Evolutionary conservation across 177 flowering plant species (phyloP).

Genomic region (Vitis hybrid): DNA sequence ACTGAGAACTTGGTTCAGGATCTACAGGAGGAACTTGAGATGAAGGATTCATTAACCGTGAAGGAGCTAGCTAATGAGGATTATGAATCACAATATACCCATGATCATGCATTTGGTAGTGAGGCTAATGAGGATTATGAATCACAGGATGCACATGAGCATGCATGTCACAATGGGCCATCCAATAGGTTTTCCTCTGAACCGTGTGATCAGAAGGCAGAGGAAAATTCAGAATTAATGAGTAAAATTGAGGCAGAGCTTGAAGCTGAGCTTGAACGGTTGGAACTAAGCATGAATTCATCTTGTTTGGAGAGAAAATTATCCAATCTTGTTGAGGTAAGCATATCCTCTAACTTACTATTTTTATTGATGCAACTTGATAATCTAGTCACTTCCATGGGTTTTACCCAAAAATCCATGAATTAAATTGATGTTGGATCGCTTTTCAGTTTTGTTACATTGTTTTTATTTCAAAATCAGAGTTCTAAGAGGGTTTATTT

Average conservation of each 20-base stretch:
- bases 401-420: neutral
- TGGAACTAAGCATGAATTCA: conserved; percentile 62
- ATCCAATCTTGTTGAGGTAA: conserved; percentile 57
- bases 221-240: conserved; percentile 41
- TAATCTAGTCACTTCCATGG: conserved; percentile 2
- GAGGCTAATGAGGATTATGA: conserved; percentile 28
- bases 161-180: conserved; percentile 11
- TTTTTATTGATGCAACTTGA: neutral
- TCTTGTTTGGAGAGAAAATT: conserved; percentile 39
- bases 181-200: conserved; percentile 17
- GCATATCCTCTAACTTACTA: neutral
- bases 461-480: no score
- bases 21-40: conserved; percentile 89
- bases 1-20: conserved; percentile 79
- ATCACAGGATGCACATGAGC: conserved; percentile 17
- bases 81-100: conserved; percentile 32
- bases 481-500: neutral
- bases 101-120: neutral
- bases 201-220: conserved; percentile 23
- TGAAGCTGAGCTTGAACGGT: conserved; percentile 86
- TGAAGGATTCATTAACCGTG: conserved; percentile 81
- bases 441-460: no score
- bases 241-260: conserved; percentile 94
- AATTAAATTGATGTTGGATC: no score
- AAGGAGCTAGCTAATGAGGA: conserved; percentile 66